A percentile compares a stretch with the other conserved stretches of the same genome.
These are phyloP conservation scores for Talaromyces sp. DNA, from an alignment of 2,329 filamentous ascomycete species.

Conservation along the genomic window DNA sequence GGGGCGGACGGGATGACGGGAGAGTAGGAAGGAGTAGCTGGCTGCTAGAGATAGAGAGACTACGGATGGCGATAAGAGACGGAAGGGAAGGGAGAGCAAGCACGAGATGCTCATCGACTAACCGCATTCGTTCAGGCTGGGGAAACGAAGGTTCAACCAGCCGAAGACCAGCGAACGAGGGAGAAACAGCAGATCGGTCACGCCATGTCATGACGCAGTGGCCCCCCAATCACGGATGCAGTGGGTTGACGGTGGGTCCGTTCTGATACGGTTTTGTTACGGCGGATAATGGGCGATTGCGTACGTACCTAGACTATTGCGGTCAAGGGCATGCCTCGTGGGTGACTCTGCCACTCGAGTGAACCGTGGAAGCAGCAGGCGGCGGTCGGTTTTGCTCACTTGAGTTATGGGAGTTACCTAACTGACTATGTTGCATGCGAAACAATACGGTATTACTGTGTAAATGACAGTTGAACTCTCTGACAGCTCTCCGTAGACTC, in stretches of 20 bases:
- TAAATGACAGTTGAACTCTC: neutral
- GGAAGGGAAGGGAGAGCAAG: slow-evolving; percentile 10
- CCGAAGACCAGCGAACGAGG: slow-evolving; percentile 24
- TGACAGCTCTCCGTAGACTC: neutral
- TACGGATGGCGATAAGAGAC: slow-evolving; percentile 11
- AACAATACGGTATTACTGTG: neutral
- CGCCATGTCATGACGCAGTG: slow-evolving; percentile 15
- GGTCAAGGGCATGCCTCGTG: slow-evolving; percentile 10
- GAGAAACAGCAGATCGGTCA: slow-evolving; percentile 20
- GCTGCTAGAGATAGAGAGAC: neutral
- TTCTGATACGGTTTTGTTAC: slow-evolving; percentile 22
- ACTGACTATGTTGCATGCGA: neutral
- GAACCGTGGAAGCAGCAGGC: neutral
- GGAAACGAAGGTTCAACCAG: slow-evolving; percentile 8
- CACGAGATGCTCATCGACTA: slow-evolving; percentile 18
- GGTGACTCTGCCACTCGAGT: neutral
- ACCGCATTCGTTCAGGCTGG: slow-evolving; percentile 7
- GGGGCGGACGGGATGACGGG: slow-evolving; percentile 21
- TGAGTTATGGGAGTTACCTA: neutral
- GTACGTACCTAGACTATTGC: slow-evolving; percentile 15
- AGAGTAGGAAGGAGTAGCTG: slow-evolving; percentile 19
- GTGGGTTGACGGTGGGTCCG: slow-evolving; percentile 10
- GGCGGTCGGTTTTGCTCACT: neutral
- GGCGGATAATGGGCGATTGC: neutral
- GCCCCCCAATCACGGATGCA: slow-evolving; percentile 18